Evolutionary conservation across 176 grass and related monocot species (phyloP).

Genomic region (Cenchrus americanus): DNA sequence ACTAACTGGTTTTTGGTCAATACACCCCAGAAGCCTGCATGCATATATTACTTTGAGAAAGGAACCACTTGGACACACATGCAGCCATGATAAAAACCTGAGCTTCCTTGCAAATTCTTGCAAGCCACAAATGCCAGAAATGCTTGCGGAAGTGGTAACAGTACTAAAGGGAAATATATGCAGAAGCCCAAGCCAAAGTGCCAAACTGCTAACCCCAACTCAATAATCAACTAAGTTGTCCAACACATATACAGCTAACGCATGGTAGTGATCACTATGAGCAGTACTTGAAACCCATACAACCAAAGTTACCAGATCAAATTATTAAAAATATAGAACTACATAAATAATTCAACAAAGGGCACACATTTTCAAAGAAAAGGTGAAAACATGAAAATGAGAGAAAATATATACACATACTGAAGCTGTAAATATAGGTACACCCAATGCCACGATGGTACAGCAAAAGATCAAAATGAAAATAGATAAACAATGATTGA

Average conservation of each 20-base stretch:
- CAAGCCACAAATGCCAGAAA: neutral
- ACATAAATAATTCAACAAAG: neutral
- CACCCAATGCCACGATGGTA: neutral
- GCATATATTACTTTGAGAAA: neutral
- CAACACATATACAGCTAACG: neutral
- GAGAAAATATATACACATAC: neutral
- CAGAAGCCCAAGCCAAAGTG: neutral
- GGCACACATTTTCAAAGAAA: neutral
- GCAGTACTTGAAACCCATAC: neutral
- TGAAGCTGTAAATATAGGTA: neutral
- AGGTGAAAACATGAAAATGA: neutral
- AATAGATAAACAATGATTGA: neutral
- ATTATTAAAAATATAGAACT: neutral
- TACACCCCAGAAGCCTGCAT: neutral
- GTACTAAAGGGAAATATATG: neutral
- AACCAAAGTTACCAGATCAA: neutral
- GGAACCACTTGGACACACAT: neutral
- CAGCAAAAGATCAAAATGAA: neutral
- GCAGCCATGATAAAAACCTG: neutral
- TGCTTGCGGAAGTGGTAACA: neutral
- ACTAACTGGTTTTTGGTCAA: neutral
- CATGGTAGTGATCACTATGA: neutral
- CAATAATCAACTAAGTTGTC: neutral
- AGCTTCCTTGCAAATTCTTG: neutral
- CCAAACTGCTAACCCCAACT: neutral